These are phyloP conservation scores for Rhizopogon vesiculosus DNA, from an alignment of 768 basidiomycete species.

Conservation along the genomic window DNA sequence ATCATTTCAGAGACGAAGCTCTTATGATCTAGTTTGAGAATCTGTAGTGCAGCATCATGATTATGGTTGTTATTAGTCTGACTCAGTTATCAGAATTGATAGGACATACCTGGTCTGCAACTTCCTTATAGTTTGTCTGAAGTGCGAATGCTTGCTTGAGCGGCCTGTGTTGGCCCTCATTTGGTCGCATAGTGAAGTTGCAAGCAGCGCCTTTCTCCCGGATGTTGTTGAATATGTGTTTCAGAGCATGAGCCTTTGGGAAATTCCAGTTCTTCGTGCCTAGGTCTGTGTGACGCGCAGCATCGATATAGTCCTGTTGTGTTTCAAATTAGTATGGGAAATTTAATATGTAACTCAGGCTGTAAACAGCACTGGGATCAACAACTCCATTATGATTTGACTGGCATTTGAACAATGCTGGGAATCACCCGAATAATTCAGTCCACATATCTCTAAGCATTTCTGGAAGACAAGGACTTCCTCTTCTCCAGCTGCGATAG, in stretches of 20 bases:
- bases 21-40: background rate
- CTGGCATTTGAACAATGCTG: too few relatives aligned
- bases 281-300: background rate
- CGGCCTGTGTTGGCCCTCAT: background rate
- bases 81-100: too few relatives aligned
- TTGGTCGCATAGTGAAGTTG: background rate
- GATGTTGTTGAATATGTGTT: background rate
- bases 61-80: too few relatives aligned
- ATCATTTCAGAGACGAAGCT: background rate
- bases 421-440: too few relatives aligned
- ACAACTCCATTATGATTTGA: too few relatives aligned
- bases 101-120: background rate
- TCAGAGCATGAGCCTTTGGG: background rate
- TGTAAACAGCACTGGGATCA: too few relatives aligned
- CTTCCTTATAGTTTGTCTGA: background rate
- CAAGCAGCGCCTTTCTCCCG: background rate
- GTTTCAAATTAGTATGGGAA: too few relatives aligned
- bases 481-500: constrained; percentile 12
- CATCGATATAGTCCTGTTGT: background rate
- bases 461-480: constrained; percentile 14
- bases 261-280: background rate
- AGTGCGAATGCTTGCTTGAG: background rate
- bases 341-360: too few relatives aligned
- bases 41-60: background rate
- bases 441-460: constrained; percentile 13